A percentile compares a stretch with the other conserved stretches of the same genome.
These are phyloP conservation scores for Psophocarpus tetragonolobus DNA, from an alignment of 306 rosid species.

Conservation along the genomic window DNA sequence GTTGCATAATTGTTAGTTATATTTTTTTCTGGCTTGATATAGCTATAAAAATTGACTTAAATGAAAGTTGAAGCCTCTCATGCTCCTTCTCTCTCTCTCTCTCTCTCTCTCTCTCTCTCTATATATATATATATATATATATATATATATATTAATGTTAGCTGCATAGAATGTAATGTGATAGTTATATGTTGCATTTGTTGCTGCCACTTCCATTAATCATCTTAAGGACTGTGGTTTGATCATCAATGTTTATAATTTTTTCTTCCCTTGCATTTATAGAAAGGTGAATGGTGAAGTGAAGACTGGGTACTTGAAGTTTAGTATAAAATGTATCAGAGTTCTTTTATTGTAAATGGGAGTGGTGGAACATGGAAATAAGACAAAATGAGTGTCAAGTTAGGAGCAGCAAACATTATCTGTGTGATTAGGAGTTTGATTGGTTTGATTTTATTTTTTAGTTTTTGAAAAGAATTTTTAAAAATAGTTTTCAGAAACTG, in stretches of 20 bases:
- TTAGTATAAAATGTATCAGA: background rate
- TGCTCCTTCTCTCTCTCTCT: too few species aligned
- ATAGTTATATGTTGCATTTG: background rate
- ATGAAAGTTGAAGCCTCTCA: too few species aligned
- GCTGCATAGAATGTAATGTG: background rate
- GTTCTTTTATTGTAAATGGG: background rate
- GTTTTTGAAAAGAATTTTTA: too few species aligned
- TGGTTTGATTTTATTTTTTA: too few species aligned
- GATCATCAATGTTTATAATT: background rate
- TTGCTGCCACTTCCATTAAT: background rate
- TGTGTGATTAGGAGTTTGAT: too few species aligned
- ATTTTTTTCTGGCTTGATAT: background rate
- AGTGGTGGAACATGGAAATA: background rate
- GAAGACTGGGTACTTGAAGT: conserved; percentile 13
- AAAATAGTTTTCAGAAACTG: too few species aligned
- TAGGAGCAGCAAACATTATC: background rate
- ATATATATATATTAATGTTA: too few species aligned
- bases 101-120: too few species aligned
- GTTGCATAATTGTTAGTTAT: background rate
- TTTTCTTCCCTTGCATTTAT: background rate
- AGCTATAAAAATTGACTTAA: background rate
- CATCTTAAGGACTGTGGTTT: background rate
- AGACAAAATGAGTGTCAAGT: background rate
- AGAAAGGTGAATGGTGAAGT: background rate
- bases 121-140: too few species aligned